Evolutionary conservation across 257 asterid genomes (phyloP), one percentile per base, ranked within the genome.

Genomic region (Solanum paucissectum): DNA sequence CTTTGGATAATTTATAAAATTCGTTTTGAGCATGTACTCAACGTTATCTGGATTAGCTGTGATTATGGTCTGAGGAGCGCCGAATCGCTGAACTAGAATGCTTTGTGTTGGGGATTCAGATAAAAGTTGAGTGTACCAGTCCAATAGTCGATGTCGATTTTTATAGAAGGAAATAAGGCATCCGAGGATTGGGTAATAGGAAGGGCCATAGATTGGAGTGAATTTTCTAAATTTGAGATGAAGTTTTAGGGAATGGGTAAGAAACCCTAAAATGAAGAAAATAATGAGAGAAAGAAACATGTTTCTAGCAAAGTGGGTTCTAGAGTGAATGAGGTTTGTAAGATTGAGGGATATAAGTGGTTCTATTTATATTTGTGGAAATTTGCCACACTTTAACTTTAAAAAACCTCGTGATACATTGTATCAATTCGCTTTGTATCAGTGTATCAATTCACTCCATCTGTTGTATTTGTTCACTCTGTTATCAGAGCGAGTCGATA

Each of bases 61-160:
- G 68, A 95, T 87, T 37, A 95, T 40, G 0, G 96, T 95, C 2
- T 90, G 87, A 12, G 93, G 87, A 0, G 92, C 89, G 0, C 91
- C 92, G 0, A 88, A 76, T 1, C 92, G 82, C 7, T 46, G 86
- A 2, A 90, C 79, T 3, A 88, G 77, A 87, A 90, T 87, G 32
- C 91, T 87, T 52, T 87, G 89, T 0, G 92, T 72, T 2, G 42
- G 62, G 0, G 98, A 94, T 0, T 60, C 33, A 6, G 93, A 55
- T 8, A 95, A 27, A 16, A 95, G 93, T 4, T 92, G 84, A 0
- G 96, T 95, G 91, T 95, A 95, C 98, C 98, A 95, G 9, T 66
- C 89, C 5, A 95, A 25, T 40, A 95, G 20, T 9, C 93, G 92
- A 85, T 86, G 93, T 10, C 96, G 93, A 73, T 95, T 95, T 55